Base-by-base conservation (phyloP, 2,329 filamentous ascomycete genomes). In the Epichloe coenophiala region DNA sequence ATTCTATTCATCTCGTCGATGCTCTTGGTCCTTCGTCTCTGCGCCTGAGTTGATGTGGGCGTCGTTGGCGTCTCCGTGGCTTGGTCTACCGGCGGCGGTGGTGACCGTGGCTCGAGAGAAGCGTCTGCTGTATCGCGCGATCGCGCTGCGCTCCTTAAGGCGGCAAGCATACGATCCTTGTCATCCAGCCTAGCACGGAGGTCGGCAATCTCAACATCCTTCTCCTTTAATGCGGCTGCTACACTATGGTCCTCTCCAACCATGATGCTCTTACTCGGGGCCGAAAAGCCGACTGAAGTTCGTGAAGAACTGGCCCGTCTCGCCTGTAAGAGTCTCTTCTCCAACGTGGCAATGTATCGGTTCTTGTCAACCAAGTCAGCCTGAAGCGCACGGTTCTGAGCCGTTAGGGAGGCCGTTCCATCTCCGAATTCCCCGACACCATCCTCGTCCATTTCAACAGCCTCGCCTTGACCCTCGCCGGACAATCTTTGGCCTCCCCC, bases 301-400 rank as follows among this genome's bases (percentile, higher is more conserved):
- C 91, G 82, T 7, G 88, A 91, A 50, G 95, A 89, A 67, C 90
- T 96, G 1, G 89, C 88, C 45, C 91, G 78, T 40, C 93, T 78
- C 38, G 93, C 93, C 62, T 98, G 93, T 36, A 97, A 73, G 1
- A 98, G 73, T 27, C 93, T 81, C 67, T 94, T 94, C 70, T 98
- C 93, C 12, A 98, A 70, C 0, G 93, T 97, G 31, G 86, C 78
- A 58, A 97, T 97, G 65, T 98, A 98, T 35, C 93, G 85, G 59
- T 93, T 97, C 71, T 95, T 96, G 68, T 98, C 93, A n/a, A 79
- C 80, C 45, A 98, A 77, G 65, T 98, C 93, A n/a, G 89, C 81
- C 65, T 95, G 93, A 45, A 98, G 71, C n/a, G 94, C 86, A 47
- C 83, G 81, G 58, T 96, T 89, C 63, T 96, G 93, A n/a, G 87